Percentiles rank a stretch among this genome's conserved stretches.
Evolutionary conservation across 805 yeast genomes (phyloP).

Genomic region (Starmerella apicola): DNA sequence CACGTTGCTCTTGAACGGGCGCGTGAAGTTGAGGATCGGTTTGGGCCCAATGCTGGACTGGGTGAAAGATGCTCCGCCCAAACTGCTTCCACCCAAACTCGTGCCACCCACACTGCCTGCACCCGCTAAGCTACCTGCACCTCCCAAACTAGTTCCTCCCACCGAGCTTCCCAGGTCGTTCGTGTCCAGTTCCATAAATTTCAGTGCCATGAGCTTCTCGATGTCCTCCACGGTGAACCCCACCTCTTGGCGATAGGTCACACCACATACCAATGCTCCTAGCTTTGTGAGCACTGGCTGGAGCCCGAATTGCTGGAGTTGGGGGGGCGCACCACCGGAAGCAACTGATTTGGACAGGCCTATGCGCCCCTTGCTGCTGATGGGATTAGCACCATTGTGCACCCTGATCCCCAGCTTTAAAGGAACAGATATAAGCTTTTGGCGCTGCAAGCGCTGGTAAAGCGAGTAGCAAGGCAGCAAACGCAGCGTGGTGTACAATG

Average conservation of each 20-base stretch:
- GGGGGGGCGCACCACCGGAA: conserved; percentile 32
- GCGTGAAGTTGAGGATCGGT: conserved; percentile 18
- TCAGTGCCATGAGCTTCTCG: conserved; percentile 50
- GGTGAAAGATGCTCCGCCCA: conserved; percentile 1
- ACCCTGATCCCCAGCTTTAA: conserved; percentile 44
- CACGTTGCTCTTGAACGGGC: conserved; percentile 16
- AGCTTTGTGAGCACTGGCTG: conserved; percentile 61
- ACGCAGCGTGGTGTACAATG: conserved; percentile 51
- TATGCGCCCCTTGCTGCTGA: conserved; percentile 68
- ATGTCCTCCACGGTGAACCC: conserved; percentile 55
- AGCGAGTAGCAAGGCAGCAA: conserved; percentile 63
- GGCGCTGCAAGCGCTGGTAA: conserved; percentile 33
- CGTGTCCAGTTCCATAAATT: conserved; percentile 39
- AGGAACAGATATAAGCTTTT: conserved; percentile 30
- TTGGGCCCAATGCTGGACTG: conserved; percentile 9
- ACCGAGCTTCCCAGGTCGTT: conserved; percentile 9
- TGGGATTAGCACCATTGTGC: conserved; percentile 66
- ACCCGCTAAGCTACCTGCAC: background rate
- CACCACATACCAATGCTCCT: conserved; percentile 64
- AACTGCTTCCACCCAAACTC: too few species aligned
- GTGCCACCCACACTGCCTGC: background rate
- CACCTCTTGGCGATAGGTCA: conserved; percentile 63
- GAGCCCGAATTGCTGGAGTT: conserved; percentile 49
- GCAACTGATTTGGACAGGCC: conserved; percentile 65
- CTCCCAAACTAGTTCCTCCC: background rate